Conservation (phyloP, 352 stramenopile genomes). For the Lagenidium sp. region DNA sequence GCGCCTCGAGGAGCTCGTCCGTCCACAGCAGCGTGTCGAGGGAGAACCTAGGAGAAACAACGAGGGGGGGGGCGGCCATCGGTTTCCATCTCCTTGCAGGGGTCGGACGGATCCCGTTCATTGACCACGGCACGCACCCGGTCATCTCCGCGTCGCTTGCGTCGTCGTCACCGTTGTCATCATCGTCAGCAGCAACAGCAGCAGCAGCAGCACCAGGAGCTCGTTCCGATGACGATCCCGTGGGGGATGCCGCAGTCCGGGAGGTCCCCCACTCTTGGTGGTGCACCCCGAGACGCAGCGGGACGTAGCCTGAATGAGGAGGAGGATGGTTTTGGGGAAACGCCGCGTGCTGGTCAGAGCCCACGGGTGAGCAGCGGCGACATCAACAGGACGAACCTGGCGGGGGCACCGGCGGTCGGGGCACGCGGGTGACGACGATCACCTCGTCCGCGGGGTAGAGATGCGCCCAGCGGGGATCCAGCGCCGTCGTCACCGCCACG, state of each 20-base stretch:
- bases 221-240: too few relatives aligned
- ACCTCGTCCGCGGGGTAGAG: conserved; percentile 50
- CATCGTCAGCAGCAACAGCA: too few relatives aligned
- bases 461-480: conserved; percentile 28
- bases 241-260: too few relatives aligned
- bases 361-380: neutral
- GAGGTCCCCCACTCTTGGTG: too few relatives aligned
- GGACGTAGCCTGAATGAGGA: conserved; percentile 32
- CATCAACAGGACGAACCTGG: conserved; percentile 19
- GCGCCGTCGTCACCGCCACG: conserved; percentile 1
- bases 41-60: conserved; percentile 31
- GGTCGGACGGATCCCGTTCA: conserved; percentile 6
- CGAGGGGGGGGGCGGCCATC: neutral
- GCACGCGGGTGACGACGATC: conserved; percentile 43
- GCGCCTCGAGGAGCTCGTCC: conserved; percentile 51
- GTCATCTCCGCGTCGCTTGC: too few relatives aligned
- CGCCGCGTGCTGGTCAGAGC: too few relatives aligned
- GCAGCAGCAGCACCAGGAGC: too few relatives aligned
- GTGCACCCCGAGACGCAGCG: conserved; percentile 37
- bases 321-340: too few relatives aligned
- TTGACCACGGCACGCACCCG: too few relatives aligned
- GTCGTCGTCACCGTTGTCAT: too few relatives aligned
- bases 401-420: conserved; percentile 39
- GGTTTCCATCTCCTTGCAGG: neutral
- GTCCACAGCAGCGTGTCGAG: conserved; percentile 64